phyloP scores from a whole-genome alignment of 371 early-diverging fungal species.

The Entomophthora muscae region DNA sequence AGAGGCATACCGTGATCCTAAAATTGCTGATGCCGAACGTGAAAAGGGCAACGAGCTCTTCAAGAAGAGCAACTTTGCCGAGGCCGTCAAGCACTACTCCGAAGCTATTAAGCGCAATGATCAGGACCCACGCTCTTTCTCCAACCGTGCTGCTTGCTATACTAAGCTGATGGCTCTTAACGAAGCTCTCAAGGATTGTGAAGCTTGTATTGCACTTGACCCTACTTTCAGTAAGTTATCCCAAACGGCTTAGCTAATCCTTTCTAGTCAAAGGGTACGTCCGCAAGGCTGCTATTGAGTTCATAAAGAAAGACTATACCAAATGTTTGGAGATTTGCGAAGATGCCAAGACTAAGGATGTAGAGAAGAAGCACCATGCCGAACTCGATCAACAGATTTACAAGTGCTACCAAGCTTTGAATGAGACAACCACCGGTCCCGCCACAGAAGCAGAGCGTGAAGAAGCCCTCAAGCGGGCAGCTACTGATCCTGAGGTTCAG shows the following conservation, averaged over 20 bases:
- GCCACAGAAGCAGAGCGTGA: constrained; percentile 39
- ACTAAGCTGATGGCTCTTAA: constrained; percentile 84
- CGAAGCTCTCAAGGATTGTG: constrained; percentile 91
- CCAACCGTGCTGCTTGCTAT: constrained; percentile 94
- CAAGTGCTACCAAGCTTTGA: constrained; percentile 62
- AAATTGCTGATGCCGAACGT: constrained; percentile 75
- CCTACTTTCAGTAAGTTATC: constrained; percentile 46
- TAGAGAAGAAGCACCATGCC: constrained; percentile 55
- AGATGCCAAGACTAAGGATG: constrained; percentile 57
- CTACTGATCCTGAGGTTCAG: constrained; percentile 83
- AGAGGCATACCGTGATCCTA: constrained; percentile 70
- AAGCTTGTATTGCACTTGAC: constrained; percentile 73
- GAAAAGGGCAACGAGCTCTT: constrained; percentile 85
- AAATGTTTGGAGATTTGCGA: constrained; percentile 70
- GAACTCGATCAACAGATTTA: constrained; percentile 68
- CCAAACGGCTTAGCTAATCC: background rate
- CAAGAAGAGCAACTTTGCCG: constrained; percentile 73
- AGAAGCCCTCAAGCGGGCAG: constrained; percentile 67
- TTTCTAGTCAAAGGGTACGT: constrained; percentile 75
- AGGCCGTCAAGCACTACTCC: constrained; percentile 86
- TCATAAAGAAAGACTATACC: constrained; percentile 71
- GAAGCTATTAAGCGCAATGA: constrained; percentile 94
- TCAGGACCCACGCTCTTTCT: constrained; percentile 72
- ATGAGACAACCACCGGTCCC: constrained; percentile 24
- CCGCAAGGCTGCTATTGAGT: constrained; percentile 87